Evolutionary conservation across 140 eudicot genomes (phyloP).

Genomic region (Stevia rebaudiana): DNA sequence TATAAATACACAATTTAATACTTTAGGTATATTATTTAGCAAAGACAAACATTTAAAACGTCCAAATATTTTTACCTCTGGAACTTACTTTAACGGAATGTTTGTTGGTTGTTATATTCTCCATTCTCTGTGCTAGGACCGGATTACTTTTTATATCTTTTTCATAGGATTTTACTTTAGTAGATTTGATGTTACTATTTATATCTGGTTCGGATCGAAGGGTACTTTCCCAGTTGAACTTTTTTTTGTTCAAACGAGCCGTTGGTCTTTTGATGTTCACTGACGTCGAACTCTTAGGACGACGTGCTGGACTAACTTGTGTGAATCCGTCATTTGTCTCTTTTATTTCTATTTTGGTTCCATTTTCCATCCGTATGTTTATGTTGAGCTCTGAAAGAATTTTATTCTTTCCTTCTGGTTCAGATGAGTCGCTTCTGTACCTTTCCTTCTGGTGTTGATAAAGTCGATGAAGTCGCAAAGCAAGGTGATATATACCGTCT

Average conservation of each 20-base stretch:
- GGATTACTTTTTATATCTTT: neutral
- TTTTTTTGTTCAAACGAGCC: slow-evolving; percentile 11
- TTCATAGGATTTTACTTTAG: neutral
- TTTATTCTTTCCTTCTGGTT: slow-evolving; percentile 9
- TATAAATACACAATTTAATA: neutral
- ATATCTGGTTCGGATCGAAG: slow-evolving; percentile 47
- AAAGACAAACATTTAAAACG: neutral
- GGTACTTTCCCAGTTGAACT: slow-evolving; percentile 56
- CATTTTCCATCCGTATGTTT: slow-evolving; percentile 59
- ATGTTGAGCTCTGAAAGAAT: slow-evolving; percentile 56
- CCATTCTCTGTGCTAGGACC: slow-evolving; percentile 5
- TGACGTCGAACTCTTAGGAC: slow-evolving; percentile 7
- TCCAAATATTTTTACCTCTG: neutral
- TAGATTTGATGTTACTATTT: neutral
- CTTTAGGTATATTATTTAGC: neutral
- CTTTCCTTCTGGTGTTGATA: slow-evolving; percentile 56
- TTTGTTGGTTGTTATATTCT: neutral
- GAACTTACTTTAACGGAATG: neutral
- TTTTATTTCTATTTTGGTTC: slow-evolving; percentile 46
- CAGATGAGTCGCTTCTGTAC: slow-evolving; percentile 5
- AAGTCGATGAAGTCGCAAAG: slow-evolving; percentile 54
- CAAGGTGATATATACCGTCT: slow-evolving; percentile 71
- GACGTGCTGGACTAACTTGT: neutral
- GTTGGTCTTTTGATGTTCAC: neutral
- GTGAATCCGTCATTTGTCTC: slow-evolving; percentile 44